Evolutionary conservation across 78 protist genomes (phyloP), one percentile per base, ranked within the genome.

Genomic region (Chrysochromulina tobinii): DNA sequence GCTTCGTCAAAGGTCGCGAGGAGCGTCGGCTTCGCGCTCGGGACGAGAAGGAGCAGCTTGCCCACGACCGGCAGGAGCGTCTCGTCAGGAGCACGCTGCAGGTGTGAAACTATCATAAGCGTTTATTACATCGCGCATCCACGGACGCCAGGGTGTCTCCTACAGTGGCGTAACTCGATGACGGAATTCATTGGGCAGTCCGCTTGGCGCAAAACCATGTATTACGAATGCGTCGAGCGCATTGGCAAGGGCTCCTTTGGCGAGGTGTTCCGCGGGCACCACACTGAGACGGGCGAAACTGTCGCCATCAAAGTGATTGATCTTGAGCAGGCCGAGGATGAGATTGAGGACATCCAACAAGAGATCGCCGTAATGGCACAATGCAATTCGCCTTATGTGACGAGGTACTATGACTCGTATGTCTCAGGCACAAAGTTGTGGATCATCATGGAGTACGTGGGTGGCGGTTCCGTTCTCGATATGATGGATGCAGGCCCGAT

Each of bases 371-470:
- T 95, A 11, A 92, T 97, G 75, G 90, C 96, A n/a, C 94, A 96
- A 81, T 93, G 96, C 58, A 96, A 97, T 64, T 88, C 94, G 88
- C 94, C 96, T 61, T 92, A 92, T 77, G 94, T 97, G 12, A 96
- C 98, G 23, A 81, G 86, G 25, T 97, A 97, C 85, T 92, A 53
- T 87, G 98, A 97, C 17, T 95, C 98, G 20, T 97, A 64, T 12
- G 53, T 96, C 23, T 81, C 89, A n/a, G 98, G 94, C 72, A 58
- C 95, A 25, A 90, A 95, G 67, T 93, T 98, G 57, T 97, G 98
- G 98, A 98, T 98, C 38, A 91, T 98, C 23, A 98, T 98, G 99
- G 99, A 98, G 92, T 98, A 61, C 64, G 92, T 98, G 38, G 97
- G 93, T 0, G 99, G 98, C 57, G 99, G 99, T 51, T 96, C 98